phyloP scores from a whole-genome alignment of 441 rosid species.

The Corymbia citriodora region DNA sequence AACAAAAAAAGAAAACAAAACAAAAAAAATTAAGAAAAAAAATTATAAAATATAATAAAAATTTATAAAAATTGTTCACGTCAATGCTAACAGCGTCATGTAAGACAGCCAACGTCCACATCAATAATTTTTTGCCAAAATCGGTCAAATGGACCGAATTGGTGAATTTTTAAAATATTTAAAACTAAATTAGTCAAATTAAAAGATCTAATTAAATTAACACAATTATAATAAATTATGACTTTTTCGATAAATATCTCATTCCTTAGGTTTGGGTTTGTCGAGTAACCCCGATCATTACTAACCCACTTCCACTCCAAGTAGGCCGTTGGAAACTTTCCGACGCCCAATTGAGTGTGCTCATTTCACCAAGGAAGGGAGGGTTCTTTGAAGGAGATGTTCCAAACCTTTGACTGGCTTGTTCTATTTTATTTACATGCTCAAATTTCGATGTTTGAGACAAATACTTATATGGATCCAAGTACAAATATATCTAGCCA shows the following conservation, averaged over 20 bases:
- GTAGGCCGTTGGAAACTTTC: neutral
- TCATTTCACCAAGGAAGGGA: neutral
- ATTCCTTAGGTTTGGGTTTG: neutral
- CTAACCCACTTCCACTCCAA: neutral
- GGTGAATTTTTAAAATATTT: too few relatives aligned
- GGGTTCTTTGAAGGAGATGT: neutral
- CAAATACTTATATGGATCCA: neutral
- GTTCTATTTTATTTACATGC: neutral
- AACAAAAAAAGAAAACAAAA: too few relatives aligned
- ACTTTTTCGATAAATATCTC: neutral
- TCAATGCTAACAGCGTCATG: fast-evolving
- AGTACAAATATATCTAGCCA: neutral
- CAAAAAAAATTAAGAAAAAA: neutral
- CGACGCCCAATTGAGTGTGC: neutral
- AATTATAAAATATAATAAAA: too few relatives aligned
- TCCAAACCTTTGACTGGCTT: neutral
- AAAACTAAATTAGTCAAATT: too few relatives aligned
- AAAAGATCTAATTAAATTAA: too few relatives aligned
- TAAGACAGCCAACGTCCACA: fast-evolving
- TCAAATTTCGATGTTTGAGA: neutral
- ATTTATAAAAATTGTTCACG: too few relatives aligned
- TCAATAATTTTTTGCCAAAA: too few relatives aligned
- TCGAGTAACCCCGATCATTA: neutral
- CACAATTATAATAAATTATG: too few relatives aligned
- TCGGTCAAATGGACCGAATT: too few relatives aligned